Evolutionary conservation across 768 basidiomycete genomes (phyloP).

Genomic region (Pleurotus pulmonarius): DNA sequence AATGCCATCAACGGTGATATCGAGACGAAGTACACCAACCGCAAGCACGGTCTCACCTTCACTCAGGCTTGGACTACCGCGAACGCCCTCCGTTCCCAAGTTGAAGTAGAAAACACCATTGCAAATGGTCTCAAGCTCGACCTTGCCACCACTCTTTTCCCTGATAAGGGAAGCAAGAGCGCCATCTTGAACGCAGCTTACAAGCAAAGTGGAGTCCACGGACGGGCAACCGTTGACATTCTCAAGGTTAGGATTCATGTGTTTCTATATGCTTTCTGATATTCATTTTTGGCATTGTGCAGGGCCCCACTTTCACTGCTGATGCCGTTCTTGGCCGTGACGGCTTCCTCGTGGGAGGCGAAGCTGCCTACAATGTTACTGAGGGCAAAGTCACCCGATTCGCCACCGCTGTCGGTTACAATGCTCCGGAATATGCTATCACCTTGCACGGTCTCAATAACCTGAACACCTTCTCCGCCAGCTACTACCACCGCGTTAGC

Average conservation of each 20-base stretch:
- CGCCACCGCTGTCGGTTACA: slow-evolving; percentile 90
- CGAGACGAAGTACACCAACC: slow-evolving; percentile 92
- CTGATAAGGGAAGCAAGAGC: slow-evolving; percentile 83
- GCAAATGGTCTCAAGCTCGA: slow-evolving; percentile 98
- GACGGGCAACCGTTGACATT: slow-evolving; percentile 84
- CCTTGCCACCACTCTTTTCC: slow-evolving; percentile 74
- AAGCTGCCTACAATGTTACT: slow-evolving; percentile 95
- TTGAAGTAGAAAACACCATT: slow-evolving; percentile 96
- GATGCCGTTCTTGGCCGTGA: slow-evolving; percentile 95
- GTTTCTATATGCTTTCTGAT: slow-evolving; percentile 7
- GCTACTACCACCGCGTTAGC: slow-evolving; percentile 97
- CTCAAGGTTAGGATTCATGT: slow-evolving; percentile 68
- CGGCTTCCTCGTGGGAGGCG: slow-evolving; percentile 95
- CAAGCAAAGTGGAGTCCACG: slow-evolving; percentile 96
- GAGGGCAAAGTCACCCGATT: slow-evolving; percentile 91
- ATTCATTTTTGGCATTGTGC: background rate
- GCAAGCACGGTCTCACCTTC: slow-evolving; percentile 88
- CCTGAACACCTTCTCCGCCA: slow-evolving; percentile 88
- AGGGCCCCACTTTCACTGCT: slow-evolving; percentile 97
- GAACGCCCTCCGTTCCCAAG: slow-evolving; percentile 86
- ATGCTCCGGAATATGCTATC: slow-evolving; percentile 93
- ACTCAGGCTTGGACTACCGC: slow-evolving; percentile 95
- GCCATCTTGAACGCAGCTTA: slow-evolving; percentile 82
- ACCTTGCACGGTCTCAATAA: slow-evolving; percentile 94
- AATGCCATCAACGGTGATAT: slow-evolving; percentile 82